phyloP scores from a whole-genome alignment of 2,329 filamentous ascomycete species.

The Epichloe brachyelytri region DNA sequence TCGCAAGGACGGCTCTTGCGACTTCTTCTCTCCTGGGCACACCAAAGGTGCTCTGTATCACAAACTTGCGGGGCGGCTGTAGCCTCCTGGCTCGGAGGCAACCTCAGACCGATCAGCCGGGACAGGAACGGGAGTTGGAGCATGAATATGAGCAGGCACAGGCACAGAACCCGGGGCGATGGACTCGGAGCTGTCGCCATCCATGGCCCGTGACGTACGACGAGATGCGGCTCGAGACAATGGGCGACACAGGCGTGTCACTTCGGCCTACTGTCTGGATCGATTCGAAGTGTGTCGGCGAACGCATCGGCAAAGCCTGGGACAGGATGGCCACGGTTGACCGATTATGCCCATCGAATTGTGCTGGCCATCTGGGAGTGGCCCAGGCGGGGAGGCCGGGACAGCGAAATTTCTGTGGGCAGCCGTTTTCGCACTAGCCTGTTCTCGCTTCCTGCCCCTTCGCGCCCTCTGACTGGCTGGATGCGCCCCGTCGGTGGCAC shows the following conservation, averaged over 20 bases:
- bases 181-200: conserved; percentile 2
- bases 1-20: conserved; percentile 35
- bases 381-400: neutral
- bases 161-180: conserved; percentile 1
- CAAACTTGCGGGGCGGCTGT: conserved; percentile 21
- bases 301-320: conserved; percentile 6
- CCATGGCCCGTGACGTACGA: conserved; percentile 6
- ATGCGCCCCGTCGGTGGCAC: neutral
- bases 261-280: conserved; percentile 7
- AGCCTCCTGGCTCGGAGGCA: conserved; percentile 1
- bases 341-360: conserved; percentile 3
- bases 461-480: conserved; percentile 1
- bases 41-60: conserved; percentile 29
- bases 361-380: neutral
- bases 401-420: neutral
- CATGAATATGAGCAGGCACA: neutral
- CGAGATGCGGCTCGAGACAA: conserved; percentile 4
- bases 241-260: conserved; percentile 6
- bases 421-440: neutral
- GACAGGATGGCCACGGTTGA: conserved; percentile 1
- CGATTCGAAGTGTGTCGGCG: conserved; percentile 6
- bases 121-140: neutral
- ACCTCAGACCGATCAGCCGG: conserved; percentile 1
- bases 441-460: neutral
- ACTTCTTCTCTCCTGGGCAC: conserved; percentile 26